Evolutionary conservation across 2,329 filamentous ascomycete genomes (phyloP), one percentile per base, ranked within the genome.

Genomic region (Pestalotiopsis sp.): DNA sequence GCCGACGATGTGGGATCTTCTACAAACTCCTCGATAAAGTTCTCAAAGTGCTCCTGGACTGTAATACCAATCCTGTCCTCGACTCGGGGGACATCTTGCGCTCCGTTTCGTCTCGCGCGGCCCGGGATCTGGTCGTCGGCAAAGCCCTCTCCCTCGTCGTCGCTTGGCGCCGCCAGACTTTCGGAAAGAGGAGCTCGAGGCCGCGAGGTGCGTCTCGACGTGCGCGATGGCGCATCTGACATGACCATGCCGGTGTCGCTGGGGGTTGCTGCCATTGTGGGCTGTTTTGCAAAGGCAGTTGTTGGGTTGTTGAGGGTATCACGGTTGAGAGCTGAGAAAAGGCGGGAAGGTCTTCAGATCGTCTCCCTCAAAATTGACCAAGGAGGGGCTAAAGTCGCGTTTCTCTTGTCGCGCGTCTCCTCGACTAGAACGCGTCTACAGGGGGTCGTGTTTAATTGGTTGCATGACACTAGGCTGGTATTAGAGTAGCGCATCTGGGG

Each of bases 21-120:
- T 68, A 89, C 84, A 77, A 91, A 95, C 92, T 86, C 88, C 77
- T 96, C 92, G 31, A 97, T 88, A 77, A 96, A 97, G 72, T 87
- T 86, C 80, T 95, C 91, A 77, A 97, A 96, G 68, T 91, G 89
- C 68, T 91, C 86, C 77, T 93, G 92, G 31, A 95, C 88, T 66
- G 91, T 88, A 72, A 93, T 86, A 70, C 92, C 93, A 64, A 93
- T 91, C 69, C 87, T 87, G 80, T 97, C 93, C 71, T 94, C 90
- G 6, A 95, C 92, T 68, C 88, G 87, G 5, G 92, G 90, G 39
- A 96, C 87, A 65, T 83, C 85, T 70, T 82, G 76, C 27, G 81
- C 76, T 68, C 88, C 83, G 60, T 82, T 79, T 25, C 83, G 78
- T 69, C 87, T 82, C 69, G 85, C 79, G 69, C 83, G 83, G 61